Percentiles rank a stretch among this genome's conserved stretches.
These are phyloP conservation scores for Beta vulgaris DNA, from an alignment of 148 eudicot species.

Conservation along the genomic window DNA sequence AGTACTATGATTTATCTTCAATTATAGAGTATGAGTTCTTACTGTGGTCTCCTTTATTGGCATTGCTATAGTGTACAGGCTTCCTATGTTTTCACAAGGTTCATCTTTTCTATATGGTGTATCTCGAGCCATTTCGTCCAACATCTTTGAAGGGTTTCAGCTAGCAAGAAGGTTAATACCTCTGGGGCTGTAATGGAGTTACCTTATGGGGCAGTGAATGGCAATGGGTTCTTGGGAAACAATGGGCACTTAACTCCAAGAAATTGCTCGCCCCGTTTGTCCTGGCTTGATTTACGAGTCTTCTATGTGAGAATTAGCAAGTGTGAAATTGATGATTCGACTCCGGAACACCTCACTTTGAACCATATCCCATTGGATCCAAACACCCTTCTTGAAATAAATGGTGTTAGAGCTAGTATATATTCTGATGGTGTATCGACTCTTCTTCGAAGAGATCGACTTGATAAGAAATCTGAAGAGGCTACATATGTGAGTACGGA, in stretches of 20 bases:
- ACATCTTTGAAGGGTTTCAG: slow-evolving; percentile 17
- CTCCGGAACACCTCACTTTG: slow-evolving; percentile 60
- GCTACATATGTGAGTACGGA: slow-evolving; percentile 77
- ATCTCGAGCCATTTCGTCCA: slow-evolving; percentile 19
- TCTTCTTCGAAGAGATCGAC: slow-evolving; percentile 59
- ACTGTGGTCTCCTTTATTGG: slow-evolving; percentile 4
- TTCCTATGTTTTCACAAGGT: slow-evolving; percentile 23
- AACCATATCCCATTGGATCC: slow-evolving; percentile 64
- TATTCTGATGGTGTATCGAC: slow-evolving; percentile 53
- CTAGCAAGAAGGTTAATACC: slow-evolving; percentile 18
- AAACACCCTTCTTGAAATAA: slow-evolving; percentile 71
- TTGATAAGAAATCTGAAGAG: slow-evolving; percentile 72
- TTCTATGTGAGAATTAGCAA: slow-evolving; percentile 70
- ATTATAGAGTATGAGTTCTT: background rate
- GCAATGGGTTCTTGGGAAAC: slow-evolving; percentile 38
- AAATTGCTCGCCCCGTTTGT: slow-evolving; percentile 34
- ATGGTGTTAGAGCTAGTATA: slow-evolving; percentile 59
- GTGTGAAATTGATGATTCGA: slow-evolving; percentile 53
- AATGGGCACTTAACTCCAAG: slow-evolving; percentile 37
- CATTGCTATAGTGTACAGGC: slow-evolving; percentile 11
- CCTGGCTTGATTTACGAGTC: slow-evolving; percentile 73
- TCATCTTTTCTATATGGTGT: slow-evolving; percentile 26
- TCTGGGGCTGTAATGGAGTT: slow-evolving; percentile 34
- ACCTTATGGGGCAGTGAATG: slow-evolving; percentile 31
- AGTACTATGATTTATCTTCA: background rate